Conservation (phyloP, 2,329 filamentous ascomycete genomes). For the Epichloe festucae region DNA sequence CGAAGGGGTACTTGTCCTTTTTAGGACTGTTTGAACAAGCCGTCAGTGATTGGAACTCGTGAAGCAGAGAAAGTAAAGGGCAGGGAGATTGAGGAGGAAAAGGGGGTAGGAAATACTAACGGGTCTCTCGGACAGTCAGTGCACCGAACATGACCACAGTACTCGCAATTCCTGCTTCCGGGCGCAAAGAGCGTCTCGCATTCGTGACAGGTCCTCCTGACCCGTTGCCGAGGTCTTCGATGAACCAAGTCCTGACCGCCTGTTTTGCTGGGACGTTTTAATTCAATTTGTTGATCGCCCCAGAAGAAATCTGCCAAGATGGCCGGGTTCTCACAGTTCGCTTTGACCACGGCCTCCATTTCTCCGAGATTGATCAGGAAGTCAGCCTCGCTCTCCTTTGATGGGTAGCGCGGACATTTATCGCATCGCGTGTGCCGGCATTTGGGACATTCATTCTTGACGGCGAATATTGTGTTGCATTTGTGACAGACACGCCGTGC, state of each 20-base stretch:
- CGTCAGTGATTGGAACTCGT: background rate
- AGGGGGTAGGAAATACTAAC: slow-evolving; percentile 34
- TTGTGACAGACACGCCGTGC: slow-evolving; percentile 70
- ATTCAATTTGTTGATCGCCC: slow-evolving; percentile 32
- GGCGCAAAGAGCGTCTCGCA: slow-evolving; percentile 51
- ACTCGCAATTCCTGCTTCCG: slow-evolving; percentile 48
- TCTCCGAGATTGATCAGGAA: slow-evolving; percentile 38
- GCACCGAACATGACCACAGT: slow-evolving; percentile 63
- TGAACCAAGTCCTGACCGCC: slow-evolving; percentile 60
- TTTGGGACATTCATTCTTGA: slow-evolving; percentile 57
- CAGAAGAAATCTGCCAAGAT: slow-evolving; percentile 37
- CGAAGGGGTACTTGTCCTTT: slow-evolving; percentile 56
- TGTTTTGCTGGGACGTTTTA: slow-evolving; percentile 52
- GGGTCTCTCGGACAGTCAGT: slow-evolving; percentile 71
- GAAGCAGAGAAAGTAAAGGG: background rate
- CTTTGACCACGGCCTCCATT: slow-evolving; percentile 36
- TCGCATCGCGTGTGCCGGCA: slow-evolving; percentile 75
- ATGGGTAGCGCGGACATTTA: slow-evolving; percentile 64
- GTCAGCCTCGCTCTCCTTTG: slow-evolving; percentile 46
- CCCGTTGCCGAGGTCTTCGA: slow-evolving; percentile 58
- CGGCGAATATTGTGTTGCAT: slow-evolving; percentile 62
- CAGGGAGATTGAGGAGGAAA: too few relatives aligned
- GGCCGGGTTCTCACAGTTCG: slow-evolving; percentile 42
- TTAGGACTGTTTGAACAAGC: slow-evolving; percentile 36
- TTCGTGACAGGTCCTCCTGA: slow-evolving; percentile 64